Percentiles rank a stretch among this genome's conserved stretches.
These are phyloP conservation scores for Xylariaceae sp. DNA, from an alignment of 2,329 filamentous ascomycete genomes.

Conservation along the genomic window DNA sequence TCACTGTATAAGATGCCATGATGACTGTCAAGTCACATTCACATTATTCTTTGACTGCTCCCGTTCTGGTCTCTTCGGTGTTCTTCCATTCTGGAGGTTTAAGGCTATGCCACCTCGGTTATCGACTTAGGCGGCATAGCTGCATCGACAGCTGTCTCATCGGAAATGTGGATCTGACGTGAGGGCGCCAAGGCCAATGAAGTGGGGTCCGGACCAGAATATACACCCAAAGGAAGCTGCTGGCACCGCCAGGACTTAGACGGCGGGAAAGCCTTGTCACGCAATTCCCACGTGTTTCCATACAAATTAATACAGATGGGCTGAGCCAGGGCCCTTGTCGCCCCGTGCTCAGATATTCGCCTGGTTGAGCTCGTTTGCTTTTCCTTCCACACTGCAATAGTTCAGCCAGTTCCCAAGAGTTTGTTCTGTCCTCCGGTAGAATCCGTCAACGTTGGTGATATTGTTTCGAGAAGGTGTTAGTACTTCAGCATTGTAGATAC, in stretches of 20 bases:
- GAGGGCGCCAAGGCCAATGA: conserved; percentile 32
- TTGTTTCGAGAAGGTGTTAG: no score
- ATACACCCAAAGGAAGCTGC: conserved; percentile 27
- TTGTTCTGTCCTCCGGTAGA: conserved; percentile 15
- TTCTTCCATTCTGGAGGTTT: not conserved
- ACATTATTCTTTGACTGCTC: no score
- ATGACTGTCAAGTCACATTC: no score
- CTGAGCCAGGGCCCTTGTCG: conserved; percentile 14
- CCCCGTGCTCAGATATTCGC: conserved; percentile 31
- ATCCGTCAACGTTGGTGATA: not conserved
- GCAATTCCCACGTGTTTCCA: conserved; percentile 28
- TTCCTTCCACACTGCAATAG: conserved; percentile 21
- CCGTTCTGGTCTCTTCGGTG: not conserved
- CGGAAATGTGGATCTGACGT: conserved; percentile 34
- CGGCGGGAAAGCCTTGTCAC: conserved; percentile 7
- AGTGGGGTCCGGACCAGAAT: conserved; percentile 34
- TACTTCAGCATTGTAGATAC: no score
- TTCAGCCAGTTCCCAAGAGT: no score
- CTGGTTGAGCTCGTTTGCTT: not conserved
- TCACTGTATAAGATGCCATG: no score
- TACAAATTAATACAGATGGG: conserved; percentile 8
- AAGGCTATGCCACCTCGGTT: not conserved
- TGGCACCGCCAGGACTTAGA: not conserved
- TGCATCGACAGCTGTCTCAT: conserved; percentile 5
- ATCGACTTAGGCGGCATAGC: not conserved